Percentiles rank a stretch among this genome's conserved stretches.
phyloP scores from a whole-genome alignment of 164 flowering plant species.

The Sextonia rubra region DNA sequence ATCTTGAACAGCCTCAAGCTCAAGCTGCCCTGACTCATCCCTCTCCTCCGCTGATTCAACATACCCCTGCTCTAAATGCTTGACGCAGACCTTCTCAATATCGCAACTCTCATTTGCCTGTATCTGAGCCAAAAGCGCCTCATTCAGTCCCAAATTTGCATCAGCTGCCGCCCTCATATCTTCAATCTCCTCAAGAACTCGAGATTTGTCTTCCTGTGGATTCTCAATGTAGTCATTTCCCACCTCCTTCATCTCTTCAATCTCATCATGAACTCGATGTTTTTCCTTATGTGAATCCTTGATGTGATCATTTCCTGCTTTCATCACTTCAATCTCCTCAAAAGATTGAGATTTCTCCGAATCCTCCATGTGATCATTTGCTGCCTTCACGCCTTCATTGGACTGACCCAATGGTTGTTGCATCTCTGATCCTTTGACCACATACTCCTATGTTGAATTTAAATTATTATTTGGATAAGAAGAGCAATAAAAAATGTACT shows the following conservation, averaged over 20 bases:
- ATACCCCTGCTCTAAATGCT: slow-evolving; percentile 21
- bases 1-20: slow-evolving; percentile 26
- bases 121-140: slow-evolving; percentile 21
- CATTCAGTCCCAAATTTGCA: slow-evolving; percentile 31
- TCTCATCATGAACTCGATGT: too few species aligned
- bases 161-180: slow-evolving; percentile 37
- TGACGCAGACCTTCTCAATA: slow-evolving; percentile 6
- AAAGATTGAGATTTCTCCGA: slow-evolving; percentile 40
- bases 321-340: too few species aligned
- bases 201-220: too few species aligned
- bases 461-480: background rate
- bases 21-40: slow-evolving; percentile 32
- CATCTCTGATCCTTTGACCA: slow-evolving; percentile 21
- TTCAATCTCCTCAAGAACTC: slow-evolving; percentile 33
- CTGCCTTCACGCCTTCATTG: slow-evolving; percentile 31
- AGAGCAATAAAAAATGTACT: background rate
- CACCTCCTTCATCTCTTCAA: too few species aligned
- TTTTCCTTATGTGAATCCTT: too few species aligned
- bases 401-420: slow-evolving; percentile 30
- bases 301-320: slow-evolving; percentile 17
- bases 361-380: slow-evolving; percentile 26
- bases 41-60: slow-evolving; percentile 24
- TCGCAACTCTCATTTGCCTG: background rate
- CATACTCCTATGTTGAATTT: slow-evolving; percentile 9
- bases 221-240: too few species aligned